Evolutionary conservation across 148 eudicot species (phyloP).

Genomic region (Rheum nobile): DNA sequence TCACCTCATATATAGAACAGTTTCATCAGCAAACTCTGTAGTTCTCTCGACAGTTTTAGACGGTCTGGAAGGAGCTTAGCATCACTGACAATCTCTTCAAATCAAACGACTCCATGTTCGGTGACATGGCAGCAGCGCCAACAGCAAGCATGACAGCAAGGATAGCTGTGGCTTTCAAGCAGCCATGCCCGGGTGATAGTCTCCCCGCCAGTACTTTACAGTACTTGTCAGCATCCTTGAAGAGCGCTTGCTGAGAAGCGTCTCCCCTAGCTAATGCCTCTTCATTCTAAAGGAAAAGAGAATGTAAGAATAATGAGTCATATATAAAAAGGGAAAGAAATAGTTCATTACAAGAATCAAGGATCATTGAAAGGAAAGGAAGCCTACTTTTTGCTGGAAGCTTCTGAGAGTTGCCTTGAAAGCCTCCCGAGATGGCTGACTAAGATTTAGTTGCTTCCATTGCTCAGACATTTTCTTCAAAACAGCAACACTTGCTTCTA

Average conservation of each 20-base stretch:
- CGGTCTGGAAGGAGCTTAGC: constrained; percentile 46
- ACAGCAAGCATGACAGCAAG: constrained; percentile 30
- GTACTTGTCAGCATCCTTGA: constrained; percentile 61
- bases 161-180: constrained; percentile 36
- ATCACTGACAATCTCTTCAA: constrained; percentile 40
- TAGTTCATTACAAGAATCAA: neutral
- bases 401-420: constrained; percentile 47
- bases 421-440: constrained; percentile 35
- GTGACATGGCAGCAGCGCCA: constrained; percentile 41
- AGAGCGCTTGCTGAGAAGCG: constrained; percentile 24
- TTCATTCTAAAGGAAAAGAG: constrained; percentile 32
- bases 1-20: neutral
- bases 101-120: constrained; percentile 37
- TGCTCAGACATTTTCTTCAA: constrained; percentile 50
- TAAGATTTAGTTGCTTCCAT: constrained; percentile 34
- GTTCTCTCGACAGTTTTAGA: constrained; percentile 1
- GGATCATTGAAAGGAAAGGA: neutral
- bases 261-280: constrained; percentile 39
- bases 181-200: constrained; percentile 54
- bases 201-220: constrained; percentile 47
- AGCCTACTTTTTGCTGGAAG: constrained; percentile 53
- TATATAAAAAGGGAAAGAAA: neutral
- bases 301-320: neutral
- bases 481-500: constrained; percentile 49
- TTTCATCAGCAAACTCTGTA: no score